These are phyloP conservation scores for Clausena lansium DNA, from an alignment of 345 rosid genomes.

Conservation along the genomic window DNA sequence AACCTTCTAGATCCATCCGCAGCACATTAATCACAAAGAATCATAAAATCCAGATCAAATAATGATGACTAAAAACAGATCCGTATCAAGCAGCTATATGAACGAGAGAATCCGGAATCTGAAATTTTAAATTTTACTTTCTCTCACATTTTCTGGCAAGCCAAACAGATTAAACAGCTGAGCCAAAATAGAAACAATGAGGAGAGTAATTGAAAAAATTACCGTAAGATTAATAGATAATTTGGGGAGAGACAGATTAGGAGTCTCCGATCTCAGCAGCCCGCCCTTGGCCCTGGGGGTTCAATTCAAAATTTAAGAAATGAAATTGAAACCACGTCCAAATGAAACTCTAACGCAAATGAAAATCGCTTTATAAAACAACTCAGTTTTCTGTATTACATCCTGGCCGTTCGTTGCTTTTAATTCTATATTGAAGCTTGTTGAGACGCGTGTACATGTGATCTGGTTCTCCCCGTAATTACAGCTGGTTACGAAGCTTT, in stretches of 20 bases:
- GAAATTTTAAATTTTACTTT: neutral
- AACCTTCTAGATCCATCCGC: neutral
- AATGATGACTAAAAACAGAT: neutral
- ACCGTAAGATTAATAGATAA: slow-evolving; percentile 6
- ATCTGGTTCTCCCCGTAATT: slow-evolving; percentile 2
- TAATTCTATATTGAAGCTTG: neutral
- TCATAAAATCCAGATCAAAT: neutral
- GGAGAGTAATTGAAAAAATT: neutral
- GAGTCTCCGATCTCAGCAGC: slow-evolving; percentile 14
- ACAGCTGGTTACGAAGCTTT: slow-evolving; percentile 6
- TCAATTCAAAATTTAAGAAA: slow-evolving; percentile 7
- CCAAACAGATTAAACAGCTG: neutral
- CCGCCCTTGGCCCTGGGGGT: slow-evolving; percentile 11
- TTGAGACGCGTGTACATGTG: slow-evolving; percentile 8
- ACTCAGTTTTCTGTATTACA: neutral
- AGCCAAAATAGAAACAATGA: neutral
- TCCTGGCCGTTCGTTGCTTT: slow-evolving; percentile 15
- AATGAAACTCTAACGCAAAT: slow-evolving; percentile 8
- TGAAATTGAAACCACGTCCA: slow-evolving; percentile 12
- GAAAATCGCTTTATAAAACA: slow-evolving; percentile 12
- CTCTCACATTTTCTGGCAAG: neutral
- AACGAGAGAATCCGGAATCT: neutral
- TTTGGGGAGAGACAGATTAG: neutral
- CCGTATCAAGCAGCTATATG: neutral
- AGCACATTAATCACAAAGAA: neutral